These are phyloP conservation scores for Haplographium delicatum DNA, from an alignment of 495 filamentous ascomycete species.

Conservation along the genomic window DNA sequence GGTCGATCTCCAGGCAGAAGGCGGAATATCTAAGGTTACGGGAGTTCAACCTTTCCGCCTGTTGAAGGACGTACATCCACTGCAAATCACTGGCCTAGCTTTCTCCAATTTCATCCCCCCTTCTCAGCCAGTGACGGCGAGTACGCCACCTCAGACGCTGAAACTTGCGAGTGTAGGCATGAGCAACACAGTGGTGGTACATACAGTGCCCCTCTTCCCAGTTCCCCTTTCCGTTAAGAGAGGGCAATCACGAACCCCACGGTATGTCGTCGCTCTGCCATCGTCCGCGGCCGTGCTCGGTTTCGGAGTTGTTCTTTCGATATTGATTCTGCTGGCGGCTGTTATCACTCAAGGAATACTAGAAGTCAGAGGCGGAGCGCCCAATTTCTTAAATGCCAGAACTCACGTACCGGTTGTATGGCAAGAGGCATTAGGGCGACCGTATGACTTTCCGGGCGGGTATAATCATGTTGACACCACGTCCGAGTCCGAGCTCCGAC, in stretches of 20 bases:
- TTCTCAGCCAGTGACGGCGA: conserved; percentile 37
- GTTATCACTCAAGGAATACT: conserved; percentile 56
- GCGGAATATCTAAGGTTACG: conserved; percentile 43
- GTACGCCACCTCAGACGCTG: conserved; percentile 52
- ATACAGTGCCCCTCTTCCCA: conserved; percentile 69
- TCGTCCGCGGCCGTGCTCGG: conserved; percentile 29
- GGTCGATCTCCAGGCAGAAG: conserved; percentile 50
- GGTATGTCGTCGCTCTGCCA: conserved; percentile 65
- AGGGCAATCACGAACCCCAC: conserved; percentile 38
- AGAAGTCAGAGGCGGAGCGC: conserved; percentile 58
- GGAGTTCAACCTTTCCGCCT: conserved; percentile 57
- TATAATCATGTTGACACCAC: conserved; percentile 1
- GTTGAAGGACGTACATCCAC: conserved; percentile 69
- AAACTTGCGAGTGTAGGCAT: conserved; percentile 83
- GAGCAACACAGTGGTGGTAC: conserved; percentile 79
- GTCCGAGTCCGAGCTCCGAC: not conserved
- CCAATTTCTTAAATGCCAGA: conserved; percentile 51
- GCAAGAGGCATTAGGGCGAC: conserved; percentile 27
- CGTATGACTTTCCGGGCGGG: conserved; percentile 21
- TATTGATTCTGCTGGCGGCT: conserved; percentile 44
- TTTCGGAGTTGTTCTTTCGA: conserved; percentile 41
- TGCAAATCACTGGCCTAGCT: conserved; percentile 77
- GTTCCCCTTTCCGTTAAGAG: conserved; percentile 33
- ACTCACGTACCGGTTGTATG: conserved; percentile 27
- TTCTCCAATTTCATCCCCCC: conserved; percentile 70